Conservation (phyloP, 805 yeast genomes). For the Lipomyces chichibuensis region DNA sequence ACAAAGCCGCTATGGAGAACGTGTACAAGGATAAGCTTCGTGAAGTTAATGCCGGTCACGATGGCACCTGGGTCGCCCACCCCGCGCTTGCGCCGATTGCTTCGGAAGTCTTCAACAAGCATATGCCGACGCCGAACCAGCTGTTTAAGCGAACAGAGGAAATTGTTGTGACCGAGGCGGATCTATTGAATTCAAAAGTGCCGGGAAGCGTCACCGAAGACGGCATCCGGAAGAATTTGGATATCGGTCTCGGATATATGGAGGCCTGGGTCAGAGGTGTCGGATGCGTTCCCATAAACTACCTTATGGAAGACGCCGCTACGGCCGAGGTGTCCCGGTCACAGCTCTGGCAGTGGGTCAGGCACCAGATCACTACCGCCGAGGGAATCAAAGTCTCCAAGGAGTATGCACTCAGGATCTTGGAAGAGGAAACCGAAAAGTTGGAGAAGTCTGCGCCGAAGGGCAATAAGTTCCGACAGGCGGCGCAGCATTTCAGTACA, state of each 20-base stretch:
- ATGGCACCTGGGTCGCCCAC: constrained; percentile 79
- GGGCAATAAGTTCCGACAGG: constrained; percentile 56
- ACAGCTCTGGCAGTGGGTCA: constrained; percentile 75
- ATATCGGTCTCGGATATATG: constrained; percentile 68
- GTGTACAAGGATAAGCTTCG: constrained; percentile 69
- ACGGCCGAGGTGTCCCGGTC: constrained; percentile 78
- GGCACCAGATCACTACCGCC: constrained; percentile 60
- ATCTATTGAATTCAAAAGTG: constrained; percentile 65
- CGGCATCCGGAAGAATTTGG: constrained; percentile 65
- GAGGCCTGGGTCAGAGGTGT: constrained; percentile 75
- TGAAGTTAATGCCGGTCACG: constrained; percentile 70
- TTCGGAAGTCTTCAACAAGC: constrained; percentile 68
- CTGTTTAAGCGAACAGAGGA: constrained; percentile 57
- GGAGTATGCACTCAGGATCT: constrained; percentile 54
- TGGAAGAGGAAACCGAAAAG: constrained; percentile 60
- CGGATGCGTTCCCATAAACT: constrained; percentile 75
- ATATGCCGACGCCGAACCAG: constrained; percentile 77
- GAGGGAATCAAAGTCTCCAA: constrained; percentile 58
- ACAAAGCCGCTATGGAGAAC: constrained; percentile 66
- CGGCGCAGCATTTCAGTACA: constrained; percentile 63
- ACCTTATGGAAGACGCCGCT: constrained; percentile 78
- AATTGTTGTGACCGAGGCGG: constrained; percentile 57
- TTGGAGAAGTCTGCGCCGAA: constrained; percentile 52
- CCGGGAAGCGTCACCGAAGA: constrained; percentile 64
- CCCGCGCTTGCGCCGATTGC: constrained; percentile 71